phyloP scores from a whole-genome alignment of 2,329 filamentous ascomycete genomes.

The Nigrospora oryzae region DNA sequence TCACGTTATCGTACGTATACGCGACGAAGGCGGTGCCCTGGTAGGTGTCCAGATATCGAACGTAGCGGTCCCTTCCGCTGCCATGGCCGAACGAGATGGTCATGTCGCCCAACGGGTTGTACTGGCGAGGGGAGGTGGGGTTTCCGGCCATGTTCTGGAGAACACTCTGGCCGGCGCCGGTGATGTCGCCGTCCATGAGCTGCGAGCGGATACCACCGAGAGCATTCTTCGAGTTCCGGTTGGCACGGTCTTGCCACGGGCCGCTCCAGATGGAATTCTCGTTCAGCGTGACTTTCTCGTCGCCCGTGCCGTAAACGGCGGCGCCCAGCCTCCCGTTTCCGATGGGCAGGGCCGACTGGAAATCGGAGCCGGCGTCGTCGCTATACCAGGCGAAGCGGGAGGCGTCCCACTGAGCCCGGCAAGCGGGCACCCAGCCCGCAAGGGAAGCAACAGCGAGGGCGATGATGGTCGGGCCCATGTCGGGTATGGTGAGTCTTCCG shows the following conservation, averaged over 20 bases:
- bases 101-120: conserved; percentile 25
- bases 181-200: conserved; percentile 25
- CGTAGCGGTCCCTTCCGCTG: conserved; percentile 20
- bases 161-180: conserved; percentile 18
- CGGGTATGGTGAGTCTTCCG: too few species aligned
- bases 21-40: conserved; percentile 24
- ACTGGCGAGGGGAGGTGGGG: conserved; percentile 26
- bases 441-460: neutral
- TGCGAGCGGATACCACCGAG: conserved; percentile 24
- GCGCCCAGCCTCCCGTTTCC: conserved; percentile 35
- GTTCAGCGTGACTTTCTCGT: conserved; percentile 29
- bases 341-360: conserved; percentile 30
- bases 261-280: conserved; percentile 41
- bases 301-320: conserved; percentile 34
- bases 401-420: conserved; percentile 3
- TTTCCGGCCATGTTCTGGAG: conserved; percentile 22
- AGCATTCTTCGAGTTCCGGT: conserved; percentile 22
- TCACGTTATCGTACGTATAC: conserved; percentile 24
- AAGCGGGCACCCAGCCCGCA: neutral
- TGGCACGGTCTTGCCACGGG: conserved; percentile 31
- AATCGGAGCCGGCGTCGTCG: conserved; percentile 7
- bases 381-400: conserved; percentile 11
- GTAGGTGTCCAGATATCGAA: conserved; percentile 28
- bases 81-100: conserved; percentile 28
- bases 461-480: too few species aligned